Evolutionary conservation across 2,329 filamentous ascomycete genomes (phyloP).

Genomic region (Eurotiales sp.): DNA sequence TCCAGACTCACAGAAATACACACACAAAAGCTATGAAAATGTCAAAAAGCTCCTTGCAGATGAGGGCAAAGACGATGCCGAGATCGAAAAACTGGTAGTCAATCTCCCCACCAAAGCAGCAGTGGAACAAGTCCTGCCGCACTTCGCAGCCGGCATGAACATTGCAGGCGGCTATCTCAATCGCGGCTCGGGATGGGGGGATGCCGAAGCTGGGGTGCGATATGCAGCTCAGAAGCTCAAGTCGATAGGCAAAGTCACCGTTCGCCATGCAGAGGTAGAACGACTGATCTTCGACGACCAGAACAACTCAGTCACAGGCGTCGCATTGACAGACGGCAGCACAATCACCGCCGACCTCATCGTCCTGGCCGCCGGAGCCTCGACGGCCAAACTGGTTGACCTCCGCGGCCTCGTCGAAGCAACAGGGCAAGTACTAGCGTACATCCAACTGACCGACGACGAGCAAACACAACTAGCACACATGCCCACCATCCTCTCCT

Average conservation of each 20-base stretch:
- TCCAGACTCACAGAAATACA: slow-evolving; percentile 31
- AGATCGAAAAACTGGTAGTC: slow-evolving; percentile 25
- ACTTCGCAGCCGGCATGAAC: slow-evolving; percentile 31
- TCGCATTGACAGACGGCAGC: slow-evolving; percentile 38
- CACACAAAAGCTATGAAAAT: slow-evolving; percentile 38
- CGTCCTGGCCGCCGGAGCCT: slow-evolving; percentile 80
- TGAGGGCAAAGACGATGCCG: slow-evolving; percentile 18
- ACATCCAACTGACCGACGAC: slow-evolving; percentile 66
- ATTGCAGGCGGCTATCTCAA: slow-evolving; percentile 44
- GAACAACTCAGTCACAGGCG: slow-evolving; percentile 38
- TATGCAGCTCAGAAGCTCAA: slow-evolving; percentile 38
- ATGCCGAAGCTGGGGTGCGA: slow-evolving; percentile 40
- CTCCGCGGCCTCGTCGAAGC: slow-evolving; percentile 71
- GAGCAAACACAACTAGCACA: slow-evolving; percentile 64
- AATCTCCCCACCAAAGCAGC: slow-evolving; percentile 32
- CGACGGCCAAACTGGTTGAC: slow-evolving; percentile 75
- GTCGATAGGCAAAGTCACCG: slow-evolving; percentile 31
- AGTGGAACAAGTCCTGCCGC: slow-evolving; percentile 31
- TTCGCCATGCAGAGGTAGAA: slow-evolving; percentile 35
- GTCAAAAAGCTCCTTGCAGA: slow-evolving; percentile 31
- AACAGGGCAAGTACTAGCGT: slow-evolving; percentile 77
- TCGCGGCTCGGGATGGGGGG: slow-evolving; percentile 45
- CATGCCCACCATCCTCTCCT: slow-evolving; percentile 61
- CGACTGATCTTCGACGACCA: slow-evolving; percentile 27
- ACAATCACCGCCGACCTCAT: slow-evolving; percentile 64